Conservation (phyloP, 2,329 filamentous ascomycete species). For the Didymella lethalis region DNA sequence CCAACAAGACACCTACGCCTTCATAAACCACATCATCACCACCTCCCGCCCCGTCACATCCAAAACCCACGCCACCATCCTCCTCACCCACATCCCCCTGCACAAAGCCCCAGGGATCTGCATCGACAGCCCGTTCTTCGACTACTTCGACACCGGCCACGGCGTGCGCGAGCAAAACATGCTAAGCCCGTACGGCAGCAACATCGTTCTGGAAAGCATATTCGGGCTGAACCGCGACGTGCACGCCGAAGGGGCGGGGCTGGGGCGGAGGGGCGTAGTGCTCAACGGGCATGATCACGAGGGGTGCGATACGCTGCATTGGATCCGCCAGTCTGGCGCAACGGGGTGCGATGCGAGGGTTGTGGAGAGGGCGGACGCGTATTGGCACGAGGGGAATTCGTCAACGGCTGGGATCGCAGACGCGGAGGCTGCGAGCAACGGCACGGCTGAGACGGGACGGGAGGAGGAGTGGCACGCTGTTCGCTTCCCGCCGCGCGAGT, state of each 20-base stretch:
- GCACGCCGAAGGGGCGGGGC: constrained; percentile 66
- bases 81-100: constrained; percentile 91
- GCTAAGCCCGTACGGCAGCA: constrained; percentile 74
- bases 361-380: constrained; percentile 24
- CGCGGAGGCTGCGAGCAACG: no score
- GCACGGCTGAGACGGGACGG: not conserved
- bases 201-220: constrained; percentile 79
- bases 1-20: constrained; percentile 79
- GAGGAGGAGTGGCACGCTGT: constrained; percentile 19
- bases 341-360: constrained; percentile 22
- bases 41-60: constrained; percentile 67
- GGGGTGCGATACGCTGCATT: constrained; percentile 91
- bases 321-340: constrained; percentile 43
- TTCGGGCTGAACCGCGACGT: constrained; percentile 76
- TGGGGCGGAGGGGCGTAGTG: constrained; percentile 77
- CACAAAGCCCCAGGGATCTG: constrained; percentile 85
- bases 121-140: constrained; percentile 82
- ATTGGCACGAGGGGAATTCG: constrained; percentile 13
- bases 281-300: constrained; percentile 95
- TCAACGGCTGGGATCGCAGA: no score
- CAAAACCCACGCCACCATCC: constrained; percentile 75
- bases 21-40: constrained; percentile 74
- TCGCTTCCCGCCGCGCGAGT: constrained; percentile 28
- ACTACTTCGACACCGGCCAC: constrained; percentile 72
- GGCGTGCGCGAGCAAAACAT: constrained; percentile 92